A percentile compares a stretch with the other conserved stretches of the same genome.
Evolutionary conservation across 179 eudicot species (phyloP).

Genomic region (Beta macrorhiza): DNA sequence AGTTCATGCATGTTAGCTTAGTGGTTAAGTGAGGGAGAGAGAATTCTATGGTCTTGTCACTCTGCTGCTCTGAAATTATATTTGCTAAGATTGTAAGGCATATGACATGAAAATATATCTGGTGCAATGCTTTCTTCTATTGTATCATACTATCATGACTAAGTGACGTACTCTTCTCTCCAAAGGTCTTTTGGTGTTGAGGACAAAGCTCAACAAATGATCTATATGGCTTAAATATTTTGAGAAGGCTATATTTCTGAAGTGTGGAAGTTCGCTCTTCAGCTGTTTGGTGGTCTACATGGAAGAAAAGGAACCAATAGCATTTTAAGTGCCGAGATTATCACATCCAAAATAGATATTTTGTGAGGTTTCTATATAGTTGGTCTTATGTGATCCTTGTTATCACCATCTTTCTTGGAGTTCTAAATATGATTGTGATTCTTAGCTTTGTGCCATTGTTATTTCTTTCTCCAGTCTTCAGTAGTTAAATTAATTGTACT

Average conservation of each 20-base stretch:
- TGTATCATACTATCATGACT: neutral
- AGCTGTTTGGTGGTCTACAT: neutral
- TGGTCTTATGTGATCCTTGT: neutral
- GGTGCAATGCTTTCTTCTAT: neutral
- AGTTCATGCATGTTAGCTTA: neutral
- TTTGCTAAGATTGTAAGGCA: neutral
- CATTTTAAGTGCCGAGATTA: neutral
- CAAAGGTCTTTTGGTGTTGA: neutral
- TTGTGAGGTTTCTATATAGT: neutral
- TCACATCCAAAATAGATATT: neutral
- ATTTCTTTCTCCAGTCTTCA: neutral
- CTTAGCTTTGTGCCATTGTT: neutral
- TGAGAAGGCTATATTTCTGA: neutral
- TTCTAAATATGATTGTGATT: neutral
- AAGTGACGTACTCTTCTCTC: neutral
- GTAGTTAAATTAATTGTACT: neutral
- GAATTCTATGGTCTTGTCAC: neutral
- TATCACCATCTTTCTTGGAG: neutral
- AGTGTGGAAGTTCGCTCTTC: neutral
- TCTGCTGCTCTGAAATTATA: neutral
- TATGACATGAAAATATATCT: neutral
- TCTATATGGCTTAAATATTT: neutral
- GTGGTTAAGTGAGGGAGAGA: neutral
- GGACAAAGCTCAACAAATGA: neutral
- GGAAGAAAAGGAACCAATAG: neutral